A percentile compares a stretch with the other conserved stretches of the same genome.
Conservation (phyloP, 495 filamentous ascomycete genomes). For the Penicillium antarcticum region DNA sequence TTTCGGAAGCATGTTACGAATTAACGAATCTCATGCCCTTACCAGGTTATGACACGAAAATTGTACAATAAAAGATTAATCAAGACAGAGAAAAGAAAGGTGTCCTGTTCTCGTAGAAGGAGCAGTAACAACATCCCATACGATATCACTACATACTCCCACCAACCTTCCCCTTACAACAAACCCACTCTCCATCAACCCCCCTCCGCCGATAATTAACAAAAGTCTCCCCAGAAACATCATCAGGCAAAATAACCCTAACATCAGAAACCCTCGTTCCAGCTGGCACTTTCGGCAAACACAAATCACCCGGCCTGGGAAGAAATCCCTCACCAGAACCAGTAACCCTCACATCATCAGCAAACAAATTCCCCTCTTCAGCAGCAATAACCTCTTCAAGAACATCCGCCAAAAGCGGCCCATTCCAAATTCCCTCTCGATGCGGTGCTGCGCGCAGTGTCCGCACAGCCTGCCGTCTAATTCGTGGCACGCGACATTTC, state of each 20-base stretch:
- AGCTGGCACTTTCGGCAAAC: background rate
- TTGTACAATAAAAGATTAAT: conserved; percentile 3
- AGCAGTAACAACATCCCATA: background rate
- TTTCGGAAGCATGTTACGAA: conserved; percentile 2
- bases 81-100: background rate
- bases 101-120: background rate
- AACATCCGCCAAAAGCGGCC: conserved; percentile 11
- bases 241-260: conserved; percentile 10
- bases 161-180: background rate
- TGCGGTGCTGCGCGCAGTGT: conserved; percentile 37
- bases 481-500: conserved; percentile 52
- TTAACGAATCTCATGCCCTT: conserved; percentile 2
- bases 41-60: background rate
- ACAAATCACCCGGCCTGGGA: conserved; percentile 1
- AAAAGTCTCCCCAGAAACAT: conserved; percentile 3
- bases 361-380: conserved; percentile 17
- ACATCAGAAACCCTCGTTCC: conserved; percentile 10
- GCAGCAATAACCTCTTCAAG: conserved; percentile 12
- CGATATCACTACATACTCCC: background rate
- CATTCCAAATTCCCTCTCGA: conserved; percentile 53
- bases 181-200: background rate
- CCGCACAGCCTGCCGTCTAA: conserved; percentile 42
- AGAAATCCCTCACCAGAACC: background rate
- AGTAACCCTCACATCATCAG: conserved; percentile 7
- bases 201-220: conserved; percentile 10